Evolutionary conservation across 2,329 filamentous ascomycete species (phyloP), one percentile per base, ranked within the genome.

Genomic region (Zymoseptoria ardabiliae): DNA sequence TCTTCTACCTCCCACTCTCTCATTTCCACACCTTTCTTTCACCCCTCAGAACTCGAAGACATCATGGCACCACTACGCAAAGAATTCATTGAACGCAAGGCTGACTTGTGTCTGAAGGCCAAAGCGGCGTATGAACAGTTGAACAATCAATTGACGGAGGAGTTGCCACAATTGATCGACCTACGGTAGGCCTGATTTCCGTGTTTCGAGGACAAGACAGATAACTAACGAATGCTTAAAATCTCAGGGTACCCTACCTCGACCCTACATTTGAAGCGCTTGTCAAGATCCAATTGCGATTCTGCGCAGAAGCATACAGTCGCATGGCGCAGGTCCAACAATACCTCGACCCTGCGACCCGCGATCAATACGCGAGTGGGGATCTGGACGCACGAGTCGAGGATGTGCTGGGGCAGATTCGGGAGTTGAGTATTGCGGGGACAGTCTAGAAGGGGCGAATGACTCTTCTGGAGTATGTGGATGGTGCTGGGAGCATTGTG

Each of bases 241-340:
- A 6, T 23, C 10, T 21, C 30, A 72, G 70, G 58, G 94, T 99
- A 13, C 95, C 95, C 0, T 99, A 99, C 73, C 85, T 99, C 59
- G 94, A 99, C 70, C 95, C 95, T 0, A 93, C 87, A 63, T 99
- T 99, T 72, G 94, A 99, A 77, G 94, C 95, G 0, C 85, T 99
- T 56, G 94, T 99, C 74, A 99, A 99, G 81, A 99, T 99, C 67
- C 94, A 99, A 78, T 76, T 99, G 70, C 84, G 94, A 45, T 99
- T 99, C 79, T 99, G 95, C 71, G 94, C 95, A 7, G 94, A 99
- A 78, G 94, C 94, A 1, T 99, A 99, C 76, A 92, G 87, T 63
- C 83, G 94, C 53, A 99, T 99, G 94, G 94, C 95, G 23, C 95
- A 99, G 79, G 95, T 99, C 59, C 94, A 99, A 78, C 94, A 99